Percentiles rank a stretch among this genome's conserved stretches.
phyloP scores from a whole-genome alignment of 2,329 filamentous ascomycete species.

The Pseudogymnoascus sp. region DNA sequence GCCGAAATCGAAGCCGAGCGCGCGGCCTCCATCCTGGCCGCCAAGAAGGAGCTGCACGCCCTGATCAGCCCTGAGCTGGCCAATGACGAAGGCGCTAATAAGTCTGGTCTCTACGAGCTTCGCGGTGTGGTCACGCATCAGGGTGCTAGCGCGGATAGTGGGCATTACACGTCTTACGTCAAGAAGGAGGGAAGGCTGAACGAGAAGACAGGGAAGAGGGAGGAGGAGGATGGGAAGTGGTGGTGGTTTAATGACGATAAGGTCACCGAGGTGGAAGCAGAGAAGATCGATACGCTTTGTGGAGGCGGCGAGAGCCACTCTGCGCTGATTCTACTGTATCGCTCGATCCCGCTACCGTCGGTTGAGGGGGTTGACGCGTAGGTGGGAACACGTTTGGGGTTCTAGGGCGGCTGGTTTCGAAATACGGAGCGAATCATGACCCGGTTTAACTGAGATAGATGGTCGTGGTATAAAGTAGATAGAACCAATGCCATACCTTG shows the following conservation, averaged over 20 bases:
- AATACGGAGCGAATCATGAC: not conserved
- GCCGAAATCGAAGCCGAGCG: conserved; percentile 85
- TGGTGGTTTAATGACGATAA: conserved; percentile 99
- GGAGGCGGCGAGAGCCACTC: conserved; percentile 86
- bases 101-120: conserved; percentile 91
- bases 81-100: conserved; percentile 76
- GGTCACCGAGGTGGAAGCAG: conserved; percentile 81
- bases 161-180: conserved; percentile 95
- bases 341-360: conserved; percentile 60
- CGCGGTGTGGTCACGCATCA: conserved; percentile 93
- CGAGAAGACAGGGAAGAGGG: conserved; percentile 65
- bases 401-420: not conserved
- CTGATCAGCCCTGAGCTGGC: conserved; percentile 68
- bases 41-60: conserved; percentile 80
- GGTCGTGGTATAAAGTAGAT: not conserved
- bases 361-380: conserved; percentile 36
- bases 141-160: conserved; percentile 91
- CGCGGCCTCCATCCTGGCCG: conserved; percentile 61
- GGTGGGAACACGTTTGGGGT: too few species aligned
- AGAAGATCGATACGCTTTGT: conserved; percentile 83
- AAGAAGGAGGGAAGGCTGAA: conserved; percentile 78
- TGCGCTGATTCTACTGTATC: conserved; percentile 72
- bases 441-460: not conserved
- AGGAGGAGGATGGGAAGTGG: conserved; percentile 87
- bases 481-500: not conserved